These are phyloP conservation scores for Margaritispora aquatica DNA, from an alignment of 495 filamentous ascomycete species.

Conservation along the genomic window DNA sequence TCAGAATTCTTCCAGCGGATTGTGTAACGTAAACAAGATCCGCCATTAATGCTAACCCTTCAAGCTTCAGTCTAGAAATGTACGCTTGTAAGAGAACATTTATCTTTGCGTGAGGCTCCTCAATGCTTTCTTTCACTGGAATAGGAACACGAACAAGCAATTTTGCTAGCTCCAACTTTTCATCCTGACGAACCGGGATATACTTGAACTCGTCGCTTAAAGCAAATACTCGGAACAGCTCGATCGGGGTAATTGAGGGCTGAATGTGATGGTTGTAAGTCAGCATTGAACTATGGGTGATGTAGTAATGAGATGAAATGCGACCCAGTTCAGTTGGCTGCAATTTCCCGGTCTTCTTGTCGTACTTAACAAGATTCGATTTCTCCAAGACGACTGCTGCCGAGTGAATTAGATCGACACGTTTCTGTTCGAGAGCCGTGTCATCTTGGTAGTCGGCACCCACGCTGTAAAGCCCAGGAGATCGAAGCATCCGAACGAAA, in stretches of 20 bases:
- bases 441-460: conserved; percentile 94
- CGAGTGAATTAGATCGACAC: conserved; percentile 93
- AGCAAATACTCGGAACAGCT: conserved; percentile 96
- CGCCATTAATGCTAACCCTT: conserved; percentile 93
- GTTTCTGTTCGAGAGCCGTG: conserved; percentile 85
- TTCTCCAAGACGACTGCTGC: conserved; percentile 84
- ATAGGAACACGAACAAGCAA: conserved; percentile 85
- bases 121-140: conserved; percentile 94
- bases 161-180: conserved; percentile 93
- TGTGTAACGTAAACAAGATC: conserved; percentile 99
- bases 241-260: conserved; percentile 82
- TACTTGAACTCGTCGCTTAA: conserved; percentile 99
- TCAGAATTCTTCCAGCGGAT: conserved; percentile 90
- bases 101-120: conserved; percentile 96
- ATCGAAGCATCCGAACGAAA: conserved; percentile 95
- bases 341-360: conserved; percentile 84
- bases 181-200: conserved; percentile 94
- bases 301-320: conserved; percentile 97
- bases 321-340: conserved; percentile 91
- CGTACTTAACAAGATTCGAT: conserved; percentile 86
- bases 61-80: conserved; percentile 89
- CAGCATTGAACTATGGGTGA: conserved; percentile 90
- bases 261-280: conserved; percentile 95
- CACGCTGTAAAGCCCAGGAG: conserved; percentile 92
- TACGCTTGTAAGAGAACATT: conserved; percentile 98